A percentile compares a stretch with the other conserved stretches of the same genome.
phyloP scores from a whole-genome alignment of 345 rosid genomes.

The Moricandia arvensis region DNA sequence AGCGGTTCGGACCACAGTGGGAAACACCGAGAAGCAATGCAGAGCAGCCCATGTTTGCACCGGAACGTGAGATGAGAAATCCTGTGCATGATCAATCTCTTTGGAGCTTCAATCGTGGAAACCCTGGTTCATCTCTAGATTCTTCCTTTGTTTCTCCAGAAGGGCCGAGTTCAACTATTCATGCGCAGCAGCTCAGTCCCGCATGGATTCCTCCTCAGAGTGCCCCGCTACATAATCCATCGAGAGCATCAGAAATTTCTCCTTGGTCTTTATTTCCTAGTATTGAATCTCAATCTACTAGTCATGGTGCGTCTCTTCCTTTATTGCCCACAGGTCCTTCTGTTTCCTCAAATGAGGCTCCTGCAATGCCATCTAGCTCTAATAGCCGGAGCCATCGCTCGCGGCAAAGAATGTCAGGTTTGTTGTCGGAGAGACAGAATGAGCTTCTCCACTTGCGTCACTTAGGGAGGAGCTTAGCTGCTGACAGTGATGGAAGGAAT shows the following conservation, averaged over 20 bases:
- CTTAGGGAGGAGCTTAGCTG: conserved; percentile 61
- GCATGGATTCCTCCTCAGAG: conserved; percentile 53
- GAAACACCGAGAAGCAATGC: conserved; percentile 44
- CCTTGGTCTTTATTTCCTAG: conserved; percentile 76
- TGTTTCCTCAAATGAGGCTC: conserved; percentile 54
- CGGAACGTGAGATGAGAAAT: conserved; percentile 50
- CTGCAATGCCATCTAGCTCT: conserved; percentile 45
- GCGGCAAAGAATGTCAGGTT: conserved; percentile 48
- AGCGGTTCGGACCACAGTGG: conserved; percentile 29
- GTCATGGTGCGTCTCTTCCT: conserved; percentile 52
- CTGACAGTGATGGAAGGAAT: conserved; percentile 66
- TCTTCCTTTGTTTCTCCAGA: conserved; percentile 45
- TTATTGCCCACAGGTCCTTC: conserved; percentile 56
- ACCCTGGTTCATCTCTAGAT: conserved; percentile 40
- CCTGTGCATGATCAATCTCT: conserved; percentile 57
- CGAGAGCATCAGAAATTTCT: conserved; percentile 53
- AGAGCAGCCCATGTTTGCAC: conserved; percentile 55
- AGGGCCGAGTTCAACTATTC: conserved; percentile 50
- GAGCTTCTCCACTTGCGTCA: conserved; percentile 58
- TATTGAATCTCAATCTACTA: conserved; percentile 52
- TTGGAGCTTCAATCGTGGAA: conserved; percentile 63
- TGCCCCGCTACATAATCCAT: conserved; percentile 42
- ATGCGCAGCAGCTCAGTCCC: conserved; percentile 44
- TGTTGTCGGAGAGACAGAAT: conserved; percentile 52
- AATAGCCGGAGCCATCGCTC: conserved; percentile 50